These are phyloP conservation scores for Botryosphaeria agaves DNA, from an alignment of 2,329 filamentous ascomycete genomes.

Conservation along the genomic window DNA sequence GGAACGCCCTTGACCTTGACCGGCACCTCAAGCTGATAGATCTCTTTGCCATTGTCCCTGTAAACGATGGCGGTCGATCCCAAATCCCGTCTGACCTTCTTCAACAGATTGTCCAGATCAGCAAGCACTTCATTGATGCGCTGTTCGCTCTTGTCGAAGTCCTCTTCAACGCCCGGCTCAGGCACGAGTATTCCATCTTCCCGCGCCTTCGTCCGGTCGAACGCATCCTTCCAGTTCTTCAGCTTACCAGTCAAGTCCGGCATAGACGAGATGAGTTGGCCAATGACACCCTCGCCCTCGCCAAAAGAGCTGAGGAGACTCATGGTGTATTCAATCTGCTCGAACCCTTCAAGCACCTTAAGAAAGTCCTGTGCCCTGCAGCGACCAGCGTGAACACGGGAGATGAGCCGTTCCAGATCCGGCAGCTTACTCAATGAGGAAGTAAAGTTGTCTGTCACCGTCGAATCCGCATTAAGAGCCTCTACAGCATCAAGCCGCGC, in stretches of 20 bases:
- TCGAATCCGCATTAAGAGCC: conserved; percentile 68
- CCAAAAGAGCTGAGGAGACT: conserved; percentile 56
- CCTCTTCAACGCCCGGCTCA: conserved; percentile 70
- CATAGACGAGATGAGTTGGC: conserved; percentile 70
- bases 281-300: conserved; percentile 67
- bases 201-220: conserved; percentile 65
- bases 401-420: conserved; percentile 85
- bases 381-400: conserved; percentile 79
- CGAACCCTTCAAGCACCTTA: conserved; percentile 83
- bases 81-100: conserved; percentile 53
- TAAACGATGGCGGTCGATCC: conserved; percentile 57
- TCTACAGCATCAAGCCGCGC: conserved; percentile 89
- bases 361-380: conserved; percentile 88
- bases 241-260: conserved; percentile 62
- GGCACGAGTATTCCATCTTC: conserved; percentile 73
- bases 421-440: conserved; percentile 81
- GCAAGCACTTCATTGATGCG: conserved; percentile 58
- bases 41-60: conserved; percentile 83
- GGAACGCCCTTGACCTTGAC: conserved; percentile 68
- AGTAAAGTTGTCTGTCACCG: conserved; percentile 71
- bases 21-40: conserved; percentile 88
- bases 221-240: conserved; percentile 78
- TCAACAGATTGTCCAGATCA: conserved; percentile 54
- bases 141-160: conserved; percentile 75
- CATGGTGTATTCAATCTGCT: conserved; percentile 94